These are phyloP conservation scores for Globisporangium recalcitrans DNA, from an alignment of 352 stramenopile genomes.

Conservation along the genomic window DNA sequence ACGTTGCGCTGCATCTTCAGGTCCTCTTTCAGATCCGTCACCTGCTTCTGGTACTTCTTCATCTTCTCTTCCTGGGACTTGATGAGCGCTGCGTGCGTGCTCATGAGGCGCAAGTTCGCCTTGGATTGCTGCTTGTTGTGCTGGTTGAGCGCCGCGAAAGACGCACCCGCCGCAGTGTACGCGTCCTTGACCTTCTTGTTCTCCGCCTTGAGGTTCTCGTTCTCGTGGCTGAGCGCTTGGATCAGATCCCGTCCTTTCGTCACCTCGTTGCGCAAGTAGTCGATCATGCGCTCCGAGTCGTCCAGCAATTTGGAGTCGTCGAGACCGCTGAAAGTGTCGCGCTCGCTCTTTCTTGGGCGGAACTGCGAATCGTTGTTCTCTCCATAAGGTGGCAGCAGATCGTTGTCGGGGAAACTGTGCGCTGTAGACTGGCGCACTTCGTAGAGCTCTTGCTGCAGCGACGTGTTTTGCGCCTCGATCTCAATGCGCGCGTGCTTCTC, in stretches of 20 bases:
- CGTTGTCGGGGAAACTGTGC: conserved; percentile 40
- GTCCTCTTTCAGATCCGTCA: conserved; percentile 77
- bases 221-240: conserved; percentile 58
- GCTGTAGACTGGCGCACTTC: conserved; percentile 51
- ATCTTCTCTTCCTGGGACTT: conserved; percentile 89
- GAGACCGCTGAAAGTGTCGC: conserved; percentile 29
- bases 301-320: conserved; percentile 70
- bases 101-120: conserved; percentile 88
- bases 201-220: conserved; percentile 79
- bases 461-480: conserved; percentile 71
- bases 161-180: conserved; percentile 89
- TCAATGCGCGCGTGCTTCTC: conserved; percentile 67
- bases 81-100: conserved; percentile 77
- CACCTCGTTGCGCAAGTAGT: conserved; percentile 76
- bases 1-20: conserved; percentile 74
- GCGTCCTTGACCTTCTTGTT: conserved; percentile 91
- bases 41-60: conserved; percentile 87
- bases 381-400: conserved; percentile 25
- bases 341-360: conserved; percentile 10
- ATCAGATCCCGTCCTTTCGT: conserved; percentile 72
- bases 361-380: conserved; percentile 5
- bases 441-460: conserved; percentile 61
- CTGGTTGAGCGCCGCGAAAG: conserved; percentile 90
- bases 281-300: conserved; percentile 82
- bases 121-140: conserved; percentile 93